Evolutionary conservation across 2,329 filamentous ascomycete species (phyloP).

Genomic region (Cercospora zeina): DNA sequence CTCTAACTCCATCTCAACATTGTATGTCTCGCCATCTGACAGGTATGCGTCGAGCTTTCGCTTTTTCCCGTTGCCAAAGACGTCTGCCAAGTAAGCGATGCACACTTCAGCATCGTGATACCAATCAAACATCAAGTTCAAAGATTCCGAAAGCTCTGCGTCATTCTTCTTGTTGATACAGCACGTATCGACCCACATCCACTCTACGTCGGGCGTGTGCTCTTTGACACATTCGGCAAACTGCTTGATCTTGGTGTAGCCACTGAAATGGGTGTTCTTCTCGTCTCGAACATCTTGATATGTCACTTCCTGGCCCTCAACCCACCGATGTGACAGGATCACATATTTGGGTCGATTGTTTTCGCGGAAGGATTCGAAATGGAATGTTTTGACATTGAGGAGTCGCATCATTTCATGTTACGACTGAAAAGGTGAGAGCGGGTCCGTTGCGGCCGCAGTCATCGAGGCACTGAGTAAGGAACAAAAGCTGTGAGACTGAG

Average conservation of each 20-base stretch:
- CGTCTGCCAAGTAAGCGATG: slow-evolving; percentile 26
- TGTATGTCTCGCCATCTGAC: background rate
- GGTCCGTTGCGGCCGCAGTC: background rate
- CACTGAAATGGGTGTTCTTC: background rate
- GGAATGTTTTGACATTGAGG: slow-evolving; percentile 8
- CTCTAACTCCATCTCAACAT: slow-evolving; percentile 10
- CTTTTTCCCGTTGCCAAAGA: too few relatives aligned
- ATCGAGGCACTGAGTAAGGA: background rate
- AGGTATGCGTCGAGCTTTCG: too few relatives aligned
- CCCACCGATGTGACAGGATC: slow-evolving; percentile 21
- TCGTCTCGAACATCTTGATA: slow-evolving; percentile 7
- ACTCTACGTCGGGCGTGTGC: slow-evolving; percentile 1
- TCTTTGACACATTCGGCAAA: slow-evolving; percentile 9
- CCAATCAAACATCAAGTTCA: slow-evolving; percentile 31
- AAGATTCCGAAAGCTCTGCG: slow-evolving; percentile 25
- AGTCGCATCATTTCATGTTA: slow-evolving; percentile 1
- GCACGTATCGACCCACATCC: slow-evolving; percentile 22
- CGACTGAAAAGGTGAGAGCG: background rate
- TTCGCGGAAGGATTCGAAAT: slow-evolving; percentile 9
- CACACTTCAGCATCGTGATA: slow-evolving; percentile 26
- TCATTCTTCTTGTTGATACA: slow-evolving; percentile 4
- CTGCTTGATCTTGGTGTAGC: slow-evolving; percentile 21
- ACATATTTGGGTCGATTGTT: slow-evolving; percentile 13
- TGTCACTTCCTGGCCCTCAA: slow-evolving; percentile 9
- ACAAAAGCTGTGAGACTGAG: background rate